phyloP scores from a whole-genome alignment of 805 yeast genomes.

The Sungouiozyma intestinalis region DNA sequence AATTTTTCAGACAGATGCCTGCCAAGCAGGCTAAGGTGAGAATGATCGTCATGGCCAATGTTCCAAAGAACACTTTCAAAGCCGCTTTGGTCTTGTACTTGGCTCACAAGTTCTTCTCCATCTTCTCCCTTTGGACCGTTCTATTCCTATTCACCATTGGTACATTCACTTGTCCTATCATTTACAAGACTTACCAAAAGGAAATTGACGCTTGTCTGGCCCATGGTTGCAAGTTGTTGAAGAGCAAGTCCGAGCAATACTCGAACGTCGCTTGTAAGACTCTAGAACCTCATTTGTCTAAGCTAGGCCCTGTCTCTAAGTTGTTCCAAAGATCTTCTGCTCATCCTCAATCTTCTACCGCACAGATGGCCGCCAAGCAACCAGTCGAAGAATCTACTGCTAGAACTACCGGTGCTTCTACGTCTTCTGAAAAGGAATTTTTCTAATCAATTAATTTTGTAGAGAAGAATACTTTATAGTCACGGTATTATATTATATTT shows the following conservation, averaged over 20 bases:
- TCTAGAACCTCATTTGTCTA: constrained; percentile 48
- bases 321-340: constrained; percentile 46
- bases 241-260: constrained; percentile 38
- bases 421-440: constrained; percentile 3
- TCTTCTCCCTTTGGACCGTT: constrained; percentile 64
- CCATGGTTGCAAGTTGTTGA: constrained; percentile 36
- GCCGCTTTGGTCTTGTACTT: constrained; percentile 59
- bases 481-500: neutral
- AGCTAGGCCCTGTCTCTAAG: constrained; percentile 55
- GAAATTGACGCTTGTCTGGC: constrained; percentile 62
- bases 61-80: constrained; percentile 62
- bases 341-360: constrained; percentile 14
- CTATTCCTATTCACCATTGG: constrained; percentile 44
- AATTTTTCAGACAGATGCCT: constrained; percentile 31
- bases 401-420: constrained; percentile 26
- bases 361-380: constrained; percentile 20
- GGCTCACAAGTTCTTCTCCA: constrained; percentile 60
- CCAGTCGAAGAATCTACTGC: constrained; percentile 20
- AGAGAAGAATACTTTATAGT: too few species aligned
- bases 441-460: too few species aligned
- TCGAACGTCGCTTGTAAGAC: constrained; percentile 43
- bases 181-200: constrained; percentile 64
- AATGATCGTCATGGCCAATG: constrained; percentile 53
- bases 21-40: constrained; percentile 43
- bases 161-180: constrained; percentile 65